These are phyloP conservation scores for Eucalyptus victrix DNA, from an alignment of 345 rosid species.

Conservation along the genomic window DNA sequence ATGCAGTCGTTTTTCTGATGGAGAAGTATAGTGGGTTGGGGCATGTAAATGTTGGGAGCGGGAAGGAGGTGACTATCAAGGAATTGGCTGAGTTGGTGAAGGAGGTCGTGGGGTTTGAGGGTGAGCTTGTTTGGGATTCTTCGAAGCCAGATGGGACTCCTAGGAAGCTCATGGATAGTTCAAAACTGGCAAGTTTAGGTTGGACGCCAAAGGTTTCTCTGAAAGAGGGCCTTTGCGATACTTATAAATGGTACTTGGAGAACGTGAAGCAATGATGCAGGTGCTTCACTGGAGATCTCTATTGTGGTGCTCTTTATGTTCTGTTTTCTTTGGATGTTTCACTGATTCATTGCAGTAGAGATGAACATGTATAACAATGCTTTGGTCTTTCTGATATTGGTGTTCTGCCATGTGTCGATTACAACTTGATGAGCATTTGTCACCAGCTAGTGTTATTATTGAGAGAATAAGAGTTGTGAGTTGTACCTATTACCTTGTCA, in stretches of 20 bases:
- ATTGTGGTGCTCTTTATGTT: not conserved
- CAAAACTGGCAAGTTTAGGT: slow-evolving; percentile 65
- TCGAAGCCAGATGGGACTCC: slow-evolving; percentile 93
- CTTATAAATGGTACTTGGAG: slow-evolving; percentile 85
- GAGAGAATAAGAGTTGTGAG: not conserved
- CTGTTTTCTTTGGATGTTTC: not conserved
- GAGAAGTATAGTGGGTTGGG: slow-evolving; percentile 63
- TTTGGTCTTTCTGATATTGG: not conserved
- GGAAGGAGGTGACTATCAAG: slow-evolving; percentile 83
- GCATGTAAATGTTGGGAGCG: slow-evolving; percentile 90
- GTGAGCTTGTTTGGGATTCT: slow-evolving; percentile 78
- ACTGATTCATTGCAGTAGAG: not conserved
- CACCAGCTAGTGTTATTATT: not conserved
- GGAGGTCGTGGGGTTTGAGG: slow-evolving; percentile 81
- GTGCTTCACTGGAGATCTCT: not conserved
- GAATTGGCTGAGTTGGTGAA: slow-evolving; percentile 87
- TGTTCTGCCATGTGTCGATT: not conserved
- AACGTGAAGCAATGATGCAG: slow-evolving; percentile 29
- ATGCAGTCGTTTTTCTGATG: slow-evolving; percentile 76
- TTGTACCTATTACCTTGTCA: not conserved
- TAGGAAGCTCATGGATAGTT: slow-evolving; percentile 91
- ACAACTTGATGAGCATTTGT: not conserved
- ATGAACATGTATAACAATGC: not conserved
- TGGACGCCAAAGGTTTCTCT: slow-evolving; percentile 69
- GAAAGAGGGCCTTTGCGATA: slow-evolving; percentile 68